Conservation (phyloP, 805 yeast species). For the Wickerhamiella occidentalis region DNA sequence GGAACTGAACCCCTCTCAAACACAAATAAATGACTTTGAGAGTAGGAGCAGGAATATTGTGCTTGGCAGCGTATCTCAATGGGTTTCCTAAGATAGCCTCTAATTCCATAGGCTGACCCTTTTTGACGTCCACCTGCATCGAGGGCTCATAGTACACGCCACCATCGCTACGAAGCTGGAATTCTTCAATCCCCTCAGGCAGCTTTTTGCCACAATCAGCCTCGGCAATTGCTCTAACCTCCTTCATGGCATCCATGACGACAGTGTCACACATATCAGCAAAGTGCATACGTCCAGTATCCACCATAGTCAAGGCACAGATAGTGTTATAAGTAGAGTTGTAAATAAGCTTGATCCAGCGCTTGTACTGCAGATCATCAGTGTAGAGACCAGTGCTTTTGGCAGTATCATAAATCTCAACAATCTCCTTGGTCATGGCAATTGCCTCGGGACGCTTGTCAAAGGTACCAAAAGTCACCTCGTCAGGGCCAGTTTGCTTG, state of each 20-base stretch:
- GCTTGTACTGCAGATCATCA: conserved; percentile 37
- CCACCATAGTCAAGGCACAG: conserved; percentile 46
- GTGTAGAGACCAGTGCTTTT: conserved; percentile 33
- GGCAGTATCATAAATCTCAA: conserved; percentile 35
- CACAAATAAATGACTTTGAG: conserved; percentile 46
- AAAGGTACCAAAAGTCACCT: conserved; percentile 41
- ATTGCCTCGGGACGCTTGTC: conserved; percentile 29
- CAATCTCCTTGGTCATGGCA: conserved; percentile 34
- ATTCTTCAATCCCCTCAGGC: conserved; percentile 37
- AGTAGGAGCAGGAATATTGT: conserved; percentile 44
- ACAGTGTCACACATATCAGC: conserved; percentile 34
- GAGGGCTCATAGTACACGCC: conserved; percentile 54
- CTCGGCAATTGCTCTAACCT: conserved; percentile 51
- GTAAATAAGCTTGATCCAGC: conserved; percentile 60
- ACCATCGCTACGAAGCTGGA: conserved; percentile 46
- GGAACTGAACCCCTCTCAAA: conserved; percentile 48
- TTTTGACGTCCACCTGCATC: conserved; percentile 56
- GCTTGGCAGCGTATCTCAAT: conserved; percentile 37
- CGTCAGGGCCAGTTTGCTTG: conserved; percentile 41
- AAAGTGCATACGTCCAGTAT: conserved; percentile 42
- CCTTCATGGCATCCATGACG: conserved; percentile 53
- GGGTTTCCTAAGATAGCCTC: conserved; percentile 64
- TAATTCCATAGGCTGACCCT: conserved; percentile 56
- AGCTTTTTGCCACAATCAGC: conserved; percentile 41
- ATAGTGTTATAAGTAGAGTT: conserved; percentile 56